These are phyloP conservation scores for Erigeron philadelphicus DNA, from an alignment of 140 eudicot genomes.

Conservation along the genomic window DNA sequence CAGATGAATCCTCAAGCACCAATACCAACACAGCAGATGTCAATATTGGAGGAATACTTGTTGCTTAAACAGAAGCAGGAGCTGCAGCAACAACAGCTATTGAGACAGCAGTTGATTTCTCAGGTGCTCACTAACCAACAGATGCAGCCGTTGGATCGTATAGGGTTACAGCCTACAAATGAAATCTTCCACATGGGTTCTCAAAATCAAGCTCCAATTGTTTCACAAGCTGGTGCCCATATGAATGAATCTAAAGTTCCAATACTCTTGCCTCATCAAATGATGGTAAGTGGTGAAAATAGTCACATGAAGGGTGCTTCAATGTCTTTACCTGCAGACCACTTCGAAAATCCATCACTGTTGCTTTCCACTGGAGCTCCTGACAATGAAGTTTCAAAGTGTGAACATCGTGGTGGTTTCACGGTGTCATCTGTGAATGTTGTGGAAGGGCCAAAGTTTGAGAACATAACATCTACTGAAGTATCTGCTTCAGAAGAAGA, in stretches of 20 bases:
- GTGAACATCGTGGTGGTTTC: constrained; percentile 16
- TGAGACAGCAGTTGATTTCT: constrained; percentile 68
- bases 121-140: constrained; percentile 57
- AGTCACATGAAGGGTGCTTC: constrained; percentile 21
- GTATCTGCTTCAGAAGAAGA: constrained; percentile 33
- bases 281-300: constrained; percentile 35
- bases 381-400: constrained; percentile 20
- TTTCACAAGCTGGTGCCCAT: constrained; percentile 33
- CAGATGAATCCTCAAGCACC: constrained; percentile 54
- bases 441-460: constrained; percentile 23
- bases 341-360: constrained; percentile 17
- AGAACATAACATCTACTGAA: constrained; percentile 24
- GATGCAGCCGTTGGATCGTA: constrained; percentile 40
- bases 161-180: constrained; percentile 30
- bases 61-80: constrained; percentile 56
- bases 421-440: constrained; percentile 17
- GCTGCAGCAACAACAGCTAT: constrained; percentile 57
- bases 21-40: constrained; percentile 51
- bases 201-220: constrained; percentile 44
- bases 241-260: constrained; percentile 22
- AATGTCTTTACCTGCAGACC: constrained; percentile 24
- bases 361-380: not conserved
- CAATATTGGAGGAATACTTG: constrained; percentile 59
- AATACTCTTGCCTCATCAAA: constrained; percentile 61
- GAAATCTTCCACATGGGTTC: constrained; percentile 49